Base-by-base conservation (phyloP, 306 rosid species). In the Quercus berberidifolia region DNA sequence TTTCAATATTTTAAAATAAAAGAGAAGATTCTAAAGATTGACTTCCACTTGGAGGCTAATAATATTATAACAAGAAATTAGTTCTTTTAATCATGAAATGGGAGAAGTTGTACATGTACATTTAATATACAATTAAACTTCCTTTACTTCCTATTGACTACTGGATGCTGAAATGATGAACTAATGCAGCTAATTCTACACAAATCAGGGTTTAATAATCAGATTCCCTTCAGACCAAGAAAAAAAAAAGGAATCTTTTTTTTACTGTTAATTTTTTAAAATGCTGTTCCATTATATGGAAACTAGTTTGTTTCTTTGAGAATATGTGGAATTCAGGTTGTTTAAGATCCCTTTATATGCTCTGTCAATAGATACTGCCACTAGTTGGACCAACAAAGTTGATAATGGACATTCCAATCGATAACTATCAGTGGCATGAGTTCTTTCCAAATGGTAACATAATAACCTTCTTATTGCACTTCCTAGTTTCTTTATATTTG, bases 391-490 rank as follows among this genome's bases (percentile, higher is more conserved):
- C 98, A 41, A 95, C 99, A 72, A 95, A 92, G 76, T 5, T 86
- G 79, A 91, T 95, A 83, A 89, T 92, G 98, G 59, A 76, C 76
- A 91, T 92, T 89, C 78, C 79, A 23, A 83, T 95, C 25, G 86
- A 80, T 74, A 91, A 89, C 87, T 91, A 91, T 82, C 90, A 95
- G 84, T 95, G 99, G 99, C 97, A 91, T 71, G 97, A 95, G 86
- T 89, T 95, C 92, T 92, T 95, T 89, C 97, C 98, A 25, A 80
- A 89, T 79, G 98, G 99, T 95, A 87, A 82, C 55, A 58, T 82
- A 62, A 78, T 65, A 55, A 51, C 75, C n/a, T 46, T 71, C 70
- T 76, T 52, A 73, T 76, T 74, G 56, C 60, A n/a, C 46, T 76
- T 75, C 76, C 79, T 70, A 5, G 77, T 75, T 69, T 5, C 19